Evolutionary conservation across 306 rosid genomes (phyloP), one percentile per base, ranked within the genome.

Genomic region (Mimosa bimucronata): DNA sequence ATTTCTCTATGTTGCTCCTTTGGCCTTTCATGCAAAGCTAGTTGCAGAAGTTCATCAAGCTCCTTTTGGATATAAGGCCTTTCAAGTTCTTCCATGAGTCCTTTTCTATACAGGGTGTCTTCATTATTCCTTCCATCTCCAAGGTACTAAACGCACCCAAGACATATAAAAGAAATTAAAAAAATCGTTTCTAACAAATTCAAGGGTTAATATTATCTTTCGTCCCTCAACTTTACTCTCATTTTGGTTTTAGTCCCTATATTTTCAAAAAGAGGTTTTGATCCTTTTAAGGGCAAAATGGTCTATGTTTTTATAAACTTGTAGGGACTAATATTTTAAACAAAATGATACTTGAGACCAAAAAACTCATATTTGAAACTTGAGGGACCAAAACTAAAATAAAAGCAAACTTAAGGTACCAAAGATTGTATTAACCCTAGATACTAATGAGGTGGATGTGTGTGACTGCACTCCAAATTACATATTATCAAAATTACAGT

Each of bases 1-100:
- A 86, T 45, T 37, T 84, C 85, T 55, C 70, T 48, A 40, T 86
- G 75, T 2, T 83, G 77, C 23, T 29, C 53, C 44, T 9, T 74
- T 77, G 50, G 70, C 86, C 19, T 88, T 60, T 6, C 75, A 8
- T 26, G 1, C 37, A 7, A 16, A 26, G 80, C 86, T 71, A 76
- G 81, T 7, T 67, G 18, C 70, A 77, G 44, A 38, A 65, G 79
- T 19, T 0, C 0, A 12, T 79, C 37, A 44, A 31, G 77, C 82
- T 94, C 91, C 28, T 70, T 28, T 44, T 73, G 57, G 81, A 89
- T 73, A 73, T 81, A 94, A 28, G 95, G 98, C 77, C 72, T 85
- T 73, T 77, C 72, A 75, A 92, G 91, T 71, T 42, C 62, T 78
- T 90, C 76, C 88, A 87, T 57, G 42, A 94, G 94, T 71, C 85